Conservation (phyloP, 2,329 filamentous ascomycete species). For the Colletotrichum sp. region DNA sequence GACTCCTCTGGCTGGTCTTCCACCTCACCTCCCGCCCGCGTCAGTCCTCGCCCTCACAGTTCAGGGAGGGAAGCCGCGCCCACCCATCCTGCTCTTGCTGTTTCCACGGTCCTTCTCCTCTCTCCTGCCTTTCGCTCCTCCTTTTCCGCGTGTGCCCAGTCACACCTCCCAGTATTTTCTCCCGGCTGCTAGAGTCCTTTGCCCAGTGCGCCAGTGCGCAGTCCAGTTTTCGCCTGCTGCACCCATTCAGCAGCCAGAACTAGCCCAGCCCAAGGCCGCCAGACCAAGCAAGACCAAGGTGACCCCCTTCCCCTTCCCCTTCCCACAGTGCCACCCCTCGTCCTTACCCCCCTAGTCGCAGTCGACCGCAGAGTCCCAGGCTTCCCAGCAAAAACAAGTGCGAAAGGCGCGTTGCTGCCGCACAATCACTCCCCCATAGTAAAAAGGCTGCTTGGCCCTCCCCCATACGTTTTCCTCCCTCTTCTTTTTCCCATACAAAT, state of each 20-base stretch:
- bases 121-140: constrained; percentile 1
- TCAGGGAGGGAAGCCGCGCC: constrained; percentile 19
- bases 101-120: constrained; percentile 10
- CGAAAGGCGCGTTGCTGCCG: constrained; percentile 41
- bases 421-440: constrained; percentile 69
- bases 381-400: constrained; percentile 29
- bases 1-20: not conserved
- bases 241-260: constrained; percentile 16
- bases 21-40: not conserved
- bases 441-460: constrained; percentile 65
- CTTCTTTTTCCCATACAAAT: constrained; percentile 68
- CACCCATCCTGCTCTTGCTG: not conserved
- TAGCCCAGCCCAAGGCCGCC: not conserved
- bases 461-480: constrained; percentile 61
- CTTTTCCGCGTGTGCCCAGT: constrained; percentile 1
- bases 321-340: constrained; percentile 30
- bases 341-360: constrained; percentile 16
- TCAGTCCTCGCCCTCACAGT: not conserved
- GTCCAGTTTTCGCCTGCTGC: not conserved
- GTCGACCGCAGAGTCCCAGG: constrained; percentile 10
- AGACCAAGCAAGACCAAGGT: not conserved
- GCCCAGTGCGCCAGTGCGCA: constrained; percentile 12
- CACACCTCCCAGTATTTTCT: not conserved
- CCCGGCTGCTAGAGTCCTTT: not conserved
- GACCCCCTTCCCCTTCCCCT: constrained; percentile 15